Base-by-base conservation (phyloP, 306 rosid genomes). In the Cyamopsis tetragonoloba region DNA sequence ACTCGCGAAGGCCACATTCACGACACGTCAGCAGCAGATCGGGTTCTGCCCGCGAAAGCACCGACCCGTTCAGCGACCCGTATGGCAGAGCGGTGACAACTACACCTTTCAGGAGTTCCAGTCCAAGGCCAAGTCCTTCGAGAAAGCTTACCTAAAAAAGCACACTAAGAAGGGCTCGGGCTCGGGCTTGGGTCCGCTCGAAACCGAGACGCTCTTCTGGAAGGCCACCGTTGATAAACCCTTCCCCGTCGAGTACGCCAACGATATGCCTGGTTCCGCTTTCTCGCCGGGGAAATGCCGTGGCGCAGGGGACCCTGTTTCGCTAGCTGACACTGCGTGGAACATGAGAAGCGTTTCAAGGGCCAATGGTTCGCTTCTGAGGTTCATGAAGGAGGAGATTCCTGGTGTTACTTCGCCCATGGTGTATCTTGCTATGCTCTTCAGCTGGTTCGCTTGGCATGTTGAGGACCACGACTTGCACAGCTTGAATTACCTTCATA, bases 391-490 rank as follows among this genome's bases (percentile, higher is more conserved):
- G 88, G 99, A 95, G 82, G 99, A 91, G 80, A 95, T 95, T 83
- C 99, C 99, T 0, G 99, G 99, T 4, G 99, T 95, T 7, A 95
- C 99, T 3, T 91, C 97, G 0, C 99, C 99, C 0, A 95, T 95
- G 99, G 87, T 95, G 32, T 95, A 95, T 31, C 85, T 95, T 9
- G 99, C 99, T 9, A 95, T 95, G 99, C 47, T 95, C 75, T 95
- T 95, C 67, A 95, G 99, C 70, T 95, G 99, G 99, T 95, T 95
- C 57, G 99, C 99, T 39, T 95, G 99, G 99, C 99, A 95, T 57
- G 99, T 88, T 10, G 99, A 95, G 85, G 99, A 95, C 63, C 99
- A 95, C 69, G 99, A 95, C 83, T 61, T 95, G 83, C 99, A 95
- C 53, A 95, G 99, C 75, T 78, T 95, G 74, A 95, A 95, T 78